Evolutionary conservation across 495 filamentous ascomycete genomes (phyloP), one percentile per base, ranked within the genome.

Genomic region (Chaetomidium leptoderma): DNA sequence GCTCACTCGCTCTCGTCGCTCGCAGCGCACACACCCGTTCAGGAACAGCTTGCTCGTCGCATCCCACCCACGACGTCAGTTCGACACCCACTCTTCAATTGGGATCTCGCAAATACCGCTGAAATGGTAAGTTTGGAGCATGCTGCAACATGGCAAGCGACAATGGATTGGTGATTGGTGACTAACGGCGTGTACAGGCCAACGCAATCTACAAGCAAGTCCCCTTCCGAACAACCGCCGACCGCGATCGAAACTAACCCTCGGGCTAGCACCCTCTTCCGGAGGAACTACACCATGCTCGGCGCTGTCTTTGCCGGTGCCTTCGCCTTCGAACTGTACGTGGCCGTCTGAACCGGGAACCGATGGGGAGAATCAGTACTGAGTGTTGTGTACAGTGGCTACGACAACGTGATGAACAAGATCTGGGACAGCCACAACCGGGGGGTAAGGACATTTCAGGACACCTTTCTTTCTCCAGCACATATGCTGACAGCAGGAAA

Each of bases 271-370:
- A 70, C 81, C 67, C 67, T 99, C 64, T 85, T 97, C 78, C 86
- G 87, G 71, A 83, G 79, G 68, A 97, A 99, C 78, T 83, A 81
- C 59, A 78, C 86, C 72, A 95, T 92, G 80, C 79, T 99, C 57
- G 89, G 85, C 49, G 78, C 81, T 35, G 88, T 97, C 66, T 97
- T 99, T 74, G 80, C 75, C 59, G 77, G 82, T 52, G 95, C 91
- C 57, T 99, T 99, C 72, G 89, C 81, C 51, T 92, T 95, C 69
- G 89, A 97, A 78, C 81, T 97, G 95, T 99, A 81, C 56, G 89
- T 76, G 17, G 33, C 51, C 21, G 39, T 35, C 33, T 44, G 44
- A 43, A 30, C 37, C 13, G 21, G 16, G 32, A 21, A 27, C 16
- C 6, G 32, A 43, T 19, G 21, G 23, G 23, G 42, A 36, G 23